Base-by-base conservation (phyloP, 371 early-diverging fungal species). In the Apophysomyces elegans region DNA sequence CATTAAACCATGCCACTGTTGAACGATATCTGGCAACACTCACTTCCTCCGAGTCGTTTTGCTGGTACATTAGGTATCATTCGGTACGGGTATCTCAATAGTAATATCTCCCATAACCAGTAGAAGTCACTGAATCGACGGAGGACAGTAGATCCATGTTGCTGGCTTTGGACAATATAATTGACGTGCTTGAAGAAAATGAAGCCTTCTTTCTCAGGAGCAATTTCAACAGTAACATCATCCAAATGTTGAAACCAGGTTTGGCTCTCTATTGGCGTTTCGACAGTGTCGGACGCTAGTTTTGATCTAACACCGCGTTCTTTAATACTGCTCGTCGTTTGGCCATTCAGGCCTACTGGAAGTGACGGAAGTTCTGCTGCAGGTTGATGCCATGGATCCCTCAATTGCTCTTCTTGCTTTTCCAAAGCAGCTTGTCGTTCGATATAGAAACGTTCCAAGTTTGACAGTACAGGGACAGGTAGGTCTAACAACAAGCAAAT, bases 111-210 rank as follows among this genome's bases (percentile, higher is more conserved):
- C 65, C 86, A 81, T 46, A 95, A 71, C 94, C 94, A 93, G 77
- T 86, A 88, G 71, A 95, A 95, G 72, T 95, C 96, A 65, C 91
- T 93, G 70, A 92, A 95, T 62, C 96, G 83, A 13, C 96, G 84
- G 32, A 88, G 70, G 1, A 93, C 94, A 45, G 77, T 83, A 4
- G 86, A 74, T 16, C 77, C 73, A 18, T 83, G 83, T 56, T 83
- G 80, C 77, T 92, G 81, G 16, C 90, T 90, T 56, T 85, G 85
- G 6, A 95, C 75, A 57, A 90, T 84, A 70, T 95, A 95, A 69
- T 93, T 93, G 38, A 91, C 80, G 71, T 93, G 93, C 67, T 91
- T 94, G 73, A 94, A 26, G 32, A 26, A 93, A 39, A 88, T 66
- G 56, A 93, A 87, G 0, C 94, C 94, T 58, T 91, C 93, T 72